Base-by-base conservation (phyloP, 345 rosid genomes). In the Dipteronia dyeriana region DNA sequence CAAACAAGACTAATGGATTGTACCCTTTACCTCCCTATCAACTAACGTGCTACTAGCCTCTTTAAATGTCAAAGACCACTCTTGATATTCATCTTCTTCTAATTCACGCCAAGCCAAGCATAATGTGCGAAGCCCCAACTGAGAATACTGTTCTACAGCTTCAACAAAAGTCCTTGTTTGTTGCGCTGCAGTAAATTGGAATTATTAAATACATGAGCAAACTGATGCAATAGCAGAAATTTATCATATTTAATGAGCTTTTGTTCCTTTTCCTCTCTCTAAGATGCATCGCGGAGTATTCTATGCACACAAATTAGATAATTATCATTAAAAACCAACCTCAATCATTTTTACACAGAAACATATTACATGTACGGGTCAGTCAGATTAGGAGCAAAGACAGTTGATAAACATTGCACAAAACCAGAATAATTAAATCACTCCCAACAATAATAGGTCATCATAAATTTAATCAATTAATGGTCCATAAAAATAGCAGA, bases 101-200 rank as follows among this genome's bases (percentile, higher is more conserved):
- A 96, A 69, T 83, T 92, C 99, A 75, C 99, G 90, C 91, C 97
- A 94, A 77, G 99, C 98, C 91, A 96, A 78, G 86, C 97, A 96
- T 80, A 96, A 87, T 57, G 97, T 96, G 59, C 97, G 98, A 63
- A 96, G 88, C 69, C 99, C 99, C 86, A 92, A 77, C 80, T 92
- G 97, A 74, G 95, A 82, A 91, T 92, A 96, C 73, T 94, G 95
- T 22, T 96, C 99, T 31, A 92, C 95, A 74, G 98, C 98, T 82
- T 96, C 98, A 80, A 60, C 73, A 85, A 88, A 85, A 79, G 80
- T 87, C 84, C 97, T 87, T 29, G 95, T 91, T 82, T 94, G 99
- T 81, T 91, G 98, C 77, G 97, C 99, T 96, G 85, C 78, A 78
- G 75, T 66, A 74, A 79, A 73, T 77, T 29, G 60, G 68, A 57